These are phyloP conservation scores for Crithidia thermophila DNA, from an alignment of 208 protist genomes.

Conservation along the genomic window DNA sequence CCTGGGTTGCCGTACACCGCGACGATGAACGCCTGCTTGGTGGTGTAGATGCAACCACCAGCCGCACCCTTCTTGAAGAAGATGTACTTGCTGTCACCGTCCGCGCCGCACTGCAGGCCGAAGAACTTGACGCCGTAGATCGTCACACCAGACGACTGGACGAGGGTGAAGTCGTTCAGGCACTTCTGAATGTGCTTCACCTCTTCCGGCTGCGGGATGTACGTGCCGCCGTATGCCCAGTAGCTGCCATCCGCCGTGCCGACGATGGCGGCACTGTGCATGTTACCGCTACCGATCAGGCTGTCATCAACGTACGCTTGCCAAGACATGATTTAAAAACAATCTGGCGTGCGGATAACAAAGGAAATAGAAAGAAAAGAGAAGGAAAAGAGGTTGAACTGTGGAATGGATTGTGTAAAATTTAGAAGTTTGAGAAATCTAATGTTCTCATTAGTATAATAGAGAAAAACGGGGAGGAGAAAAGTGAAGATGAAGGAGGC, in stretches of 20 bases:
- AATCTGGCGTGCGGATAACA: neutral
- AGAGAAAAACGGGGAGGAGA: too few relatives aligned
- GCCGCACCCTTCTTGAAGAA: slow-evolving; percentile 90
- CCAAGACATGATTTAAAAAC: slow-evolving; percentile 74
- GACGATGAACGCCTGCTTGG: slow-evolving; percentile 82
- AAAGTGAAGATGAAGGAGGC: too few relatives aligned
- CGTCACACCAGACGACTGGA: slow-evolving; percentile 74
- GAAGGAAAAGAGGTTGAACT: neutral
- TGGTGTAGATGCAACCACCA: slow-evolving; percentile 86
- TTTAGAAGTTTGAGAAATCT: too few relatives aligned
- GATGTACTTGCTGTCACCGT: slow-evolving; percentile 81
- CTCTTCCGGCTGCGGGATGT: slow-evolving; percentile 87
- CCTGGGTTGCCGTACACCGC: slow-evolving; percentile 84
- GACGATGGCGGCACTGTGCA: slow-evolving; percentile 89
- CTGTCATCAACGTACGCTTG: slow-evolving; percentile 88
- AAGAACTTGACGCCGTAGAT: slow-evolving; percentile 90
- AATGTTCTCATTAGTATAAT: too few relatives aligned
- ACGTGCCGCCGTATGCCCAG: slow-evolving; percentile 87
- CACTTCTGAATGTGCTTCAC: slow-evolving; percentile 81
- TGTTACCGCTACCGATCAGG: slow-evolving; percentile 84
- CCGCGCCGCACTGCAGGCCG: slow-evolving; percentile 70
- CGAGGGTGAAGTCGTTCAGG: slow-evolving; percentile 58
- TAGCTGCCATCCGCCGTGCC: slow-evolving; percentile 84
- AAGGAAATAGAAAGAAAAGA: slow-evolving; percentile 7
- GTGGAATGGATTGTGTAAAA: neutral